phyloP scores from a whole-genome alignment of 192 early-diverging fungal species.

The Coemansia sp. region DNA sequence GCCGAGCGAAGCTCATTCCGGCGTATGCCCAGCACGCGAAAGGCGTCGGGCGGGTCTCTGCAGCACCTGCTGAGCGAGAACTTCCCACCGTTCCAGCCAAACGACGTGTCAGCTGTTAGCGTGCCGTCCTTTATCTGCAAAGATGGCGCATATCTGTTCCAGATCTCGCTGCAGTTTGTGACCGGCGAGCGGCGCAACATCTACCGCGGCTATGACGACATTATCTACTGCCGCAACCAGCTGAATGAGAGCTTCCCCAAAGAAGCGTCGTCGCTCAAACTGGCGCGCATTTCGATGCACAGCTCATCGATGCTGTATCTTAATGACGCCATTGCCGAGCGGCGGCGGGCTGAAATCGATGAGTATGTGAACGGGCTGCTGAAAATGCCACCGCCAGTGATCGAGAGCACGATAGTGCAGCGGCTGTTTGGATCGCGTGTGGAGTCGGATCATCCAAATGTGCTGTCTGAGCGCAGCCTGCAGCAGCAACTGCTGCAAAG shows the following conservation, averaged over 20 bases:
- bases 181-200: constrained; percentile 60
- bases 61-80: constrained; percentile 49
- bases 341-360: constrained; percentile 64
- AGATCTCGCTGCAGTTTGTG: constrained; percentile 57
- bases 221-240: constrained; percentile 73
- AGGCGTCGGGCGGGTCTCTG: constrained; percentile 46
- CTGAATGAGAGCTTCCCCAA: constrained; percentile 64
- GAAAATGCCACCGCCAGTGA: constrained; percentile 57
- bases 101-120: constrained; percentile 52
- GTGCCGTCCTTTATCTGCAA: constrained; percentile 69
- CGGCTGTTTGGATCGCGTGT: constrained; percentile 47
- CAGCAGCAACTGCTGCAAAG: not conserved
- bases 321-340: constrained; percentile 64
- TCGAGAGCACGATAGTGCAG: constrained; percentile 43
- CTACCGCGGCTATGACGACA: constrained; percentile 75
- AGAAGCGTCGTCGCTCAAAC: constrained; percentile 53
- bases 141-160: constrained; percentile 71
- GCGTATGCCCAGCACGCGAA: constrained; percentile 38
- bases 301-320: constrained; percentile 65
- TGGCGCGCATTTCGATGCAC: constrained; percentile 58
- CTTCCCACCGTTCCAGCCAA: constrained; percentile 30
- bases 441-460: not conserved
- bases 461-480: constrained; percentile 6
- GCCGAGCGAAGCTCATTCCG: constrained; percentile 51
- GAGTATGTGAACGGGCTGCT: constrained; percentile 66